Conservation (phyloP, 305 asterid genomes). For the Solanum hybrid region DNA sequence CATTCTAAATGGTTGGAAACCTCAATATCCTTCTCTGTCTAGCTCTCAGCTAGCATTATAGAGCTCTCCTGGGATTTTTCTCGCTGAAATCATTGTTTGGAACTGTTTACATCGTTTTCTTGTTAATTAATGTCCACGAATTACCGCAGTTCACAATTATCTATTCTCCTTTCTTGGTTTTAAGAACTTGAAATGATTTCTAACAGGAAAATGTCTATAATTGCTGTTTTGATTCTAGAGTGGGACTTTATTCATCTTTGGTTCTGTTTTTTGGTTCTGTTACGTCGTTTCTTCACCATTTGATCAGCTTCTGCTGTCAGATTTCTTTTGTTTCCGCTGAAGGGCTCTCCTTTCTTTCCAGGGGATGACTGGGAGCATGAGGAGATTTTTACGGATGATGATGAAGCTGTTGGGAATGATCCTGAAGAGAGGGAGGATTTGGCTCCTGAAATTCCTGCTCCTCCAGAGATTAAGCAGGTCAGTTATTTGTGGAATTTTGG, state of each 20-base stretch:
- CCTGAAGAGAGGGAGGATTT: constrained; percentile 93
- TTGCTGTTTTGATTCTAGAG: neutral
- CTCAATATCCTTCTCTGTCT: neutral
- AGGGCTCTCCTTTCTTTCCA: constrained; percentile 11
- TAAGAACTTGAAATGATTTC: neutral
- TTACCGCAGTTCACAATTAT: neutral
- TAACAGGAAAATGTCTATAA: neutral
- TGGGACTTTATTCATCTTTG: neutral
- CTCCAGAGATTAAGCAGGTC: constrained; percentile 98
- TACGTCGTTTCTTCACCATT: neutral
- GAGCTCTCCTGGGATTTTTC: neutral
- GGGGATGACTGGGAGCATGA: constrained; percentile 99
- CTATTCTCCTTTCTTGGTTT: neutral
- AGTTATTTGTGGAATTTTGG: neutral
- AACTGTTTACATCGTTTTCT: neutral
- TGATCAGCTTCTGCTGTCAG: neutral
- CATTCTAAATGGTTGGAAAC: neutral
- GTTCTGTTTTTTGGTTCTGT: neutral
- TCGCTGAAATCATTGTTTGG: neutral
- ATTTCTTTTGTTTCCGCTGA: neutral
- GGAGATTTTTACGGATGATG: constrained; percentile 95
- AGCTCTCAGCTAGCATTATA: neutral
- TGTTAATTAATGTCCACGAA: neutral
- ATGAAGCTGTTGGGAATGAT: constrained; percentile 76
- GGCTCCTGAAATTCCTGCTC: constrained; percentile 97